Evolutionary conservation across 306 rosid species (phyloP), one percentile per base, ranked within the genome.

Genomic region (Castanea sativa): DNA sequence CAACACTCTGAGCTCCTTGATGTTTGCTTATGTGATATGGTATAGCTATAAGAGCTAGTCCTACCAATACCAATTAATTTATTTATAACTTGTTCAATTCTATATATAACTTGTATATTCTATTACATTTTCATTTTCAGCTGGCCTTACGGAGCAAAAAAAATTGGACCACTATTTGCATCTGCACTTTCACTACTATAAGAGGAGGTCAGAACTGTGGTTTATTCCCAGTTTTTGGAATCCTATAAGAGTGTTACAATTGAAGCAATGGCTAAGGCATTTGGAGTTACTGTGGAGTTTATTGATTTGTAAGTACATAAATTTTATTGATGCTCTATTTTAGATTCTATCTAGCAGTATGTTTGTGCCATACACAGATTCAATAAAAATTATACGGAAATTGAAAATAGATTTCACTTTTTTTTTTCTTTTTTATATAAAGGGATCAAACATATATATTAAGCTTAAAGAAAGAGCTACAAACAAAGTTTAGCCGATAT

Each of bases 251-350:
- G 98, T 76, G 99, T 96, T 18, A 93, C 99, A 4, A 91, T 93
- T 79, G 98, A 93, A 75, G 98, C 99, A 38, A 93, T 93, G 98
- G 94, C 99, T 1, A 93, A 85, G 84, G 97, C 96, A n/a, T 96
- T 96, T 87, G 97, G 98, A 13, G 98, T 96, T 16, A 87, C 98
- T 0, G 97, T 93, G 76, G 97, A 96, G 49, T 96, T 96, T 79
- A 96, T 96, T 81, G 98, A 96, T 81, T 52, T 93, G 98, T 96
- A 88, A 88, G 99, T 89, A 56, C 49, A 11, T 57, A 18, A 72
- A 6, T 77, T 30, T 29, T 49, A 33, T 79, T 2, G 29, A 57
- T 71, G 11, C 29, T 49, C 77, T 19, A 56, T 63, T 63, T 79
- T 6, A 49, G 53, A 49, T 49, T 49, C 15, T 12, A 49, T 12